Evolutionary conservation across 202 grass and related monocot genomes (phyloP), one percentile per base, ranked within the genome.

Genomic region (Schoenoplectus tabernaemontani): DNA sequence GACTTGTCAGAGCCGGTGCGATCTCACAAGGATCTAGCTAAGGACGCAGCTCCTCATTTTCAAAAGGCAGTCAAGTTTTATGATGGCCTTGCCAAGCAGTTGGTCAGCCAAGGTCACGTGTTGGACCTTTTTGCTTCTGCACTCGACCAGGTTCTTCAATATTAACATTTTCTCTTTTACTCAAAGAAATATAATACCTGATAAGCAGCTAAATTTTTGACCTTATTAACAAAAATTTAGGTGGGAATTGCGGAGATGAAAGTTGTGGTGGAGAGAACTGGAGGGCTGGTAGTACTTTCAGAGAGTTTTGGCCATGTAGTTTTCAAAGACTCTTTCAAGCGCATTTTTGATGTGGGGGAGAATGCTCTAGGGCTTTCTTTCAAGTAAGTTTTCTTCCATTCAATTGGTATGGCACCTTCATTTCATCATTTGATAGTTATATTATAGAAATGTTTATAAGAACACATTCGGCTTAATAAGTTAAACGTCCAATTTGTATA

Each of bases 231-330:
- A 82, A 54, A 41, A 57, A 22, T 75, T 56, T 65, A 99, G 96
- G 96, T 99, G 73, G 96, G 96, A 47, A 78, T 99, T 83, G 92
- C 96, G 0, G 96, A 99, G 82, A 99, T 99, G 92, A 99, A 99
- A 87, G 88, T 96, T 82, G 83, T 84, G 59, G 91, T 99, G 80
- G 96, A 99, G 87, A 93, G 96, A 90, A 99, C 96, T 62, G 92
- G 96, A 80, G 96, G 96, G 11, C 90, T 99, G 85, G 96, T 99
- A 77, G 92, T 99, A 68, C 83, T 99, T 47, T 91, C 96, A 81
- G 96, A 99, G 87, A 99, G 96, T 86, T 99, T 95, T 88, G 96
- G 96, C 22, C 96, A 99, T 78, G 44, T 90, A 0, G 96, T 99
- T 78, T 99, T 99, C 59, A 99, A 92, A 85, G 91, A 99, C 83